Percentiles rank a stretch among this genome's conserved stretches.
These are phyloP conservation scores for Podochytrium sp. DNA, from an alignment of 192 early-diverging fungal species.

Conservation along the genomic window DNA sequence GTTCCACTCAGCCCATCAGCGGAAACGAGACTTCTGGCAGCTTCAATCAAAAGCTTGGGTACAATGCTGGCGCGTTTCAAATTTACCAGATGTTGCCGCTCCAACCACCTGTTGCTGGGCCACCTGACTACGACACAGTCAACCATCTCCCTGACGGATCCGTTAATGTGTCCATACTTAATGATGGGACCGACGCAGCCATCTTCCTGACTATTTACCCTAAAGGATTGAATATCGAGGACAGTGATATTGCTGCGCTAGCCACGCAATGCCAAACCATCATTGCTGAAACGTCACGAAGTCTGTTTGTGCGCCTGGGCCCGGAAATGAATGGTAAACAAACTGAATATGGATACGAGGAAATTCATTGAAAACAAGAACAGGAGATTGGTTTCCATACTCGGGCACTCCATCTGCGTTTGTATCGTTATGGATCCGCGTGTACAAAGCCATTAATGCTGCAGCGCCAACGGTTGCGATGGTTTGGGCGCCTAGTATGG, in stretches of 20 bases:
- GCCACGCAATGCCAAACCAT: constrained; percentile 7
- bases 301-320: constrained; percentile 31
- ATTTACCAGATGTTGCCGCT: constrained; percentile 2
- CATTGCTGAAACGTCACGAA: neutral
- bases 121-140: constrained; percentile 5
- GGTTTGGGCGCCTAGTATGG: constrained; percentile 22
- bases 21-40: neutral
- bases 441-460: neutral
- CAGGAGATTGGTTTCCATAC: constrained; percentile 29
- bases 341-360: no score
- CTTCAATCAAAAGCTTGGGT: constrained; percentile 22
- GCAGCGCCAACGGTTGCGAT: constrained; percentile 5
- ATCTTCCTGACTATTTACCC: constrained; percentile 31
- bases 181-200: constrained; percentile 21
- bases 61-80: constrained; percentile 20
- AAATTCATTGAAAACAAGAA: no score
- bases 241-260: neutral
- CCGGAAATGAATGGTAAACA: constrained; percentile 41
- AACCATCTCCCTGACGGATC: constrained; percentile 15
- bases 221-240: neutral
- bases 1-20: neutral
- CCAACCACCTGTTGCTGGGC: neutral
- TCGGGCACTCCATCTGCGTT: neutral
- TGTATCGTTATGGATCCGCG: constrained; percentile 9
- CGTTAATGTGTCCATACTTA: constrained; percentile 4